Percentiles rank a stretch among this genome's conserved stretches.
Conservation (phyloP, 768 basidiomycete species). For the Lepiota subincarnata region DNA sequence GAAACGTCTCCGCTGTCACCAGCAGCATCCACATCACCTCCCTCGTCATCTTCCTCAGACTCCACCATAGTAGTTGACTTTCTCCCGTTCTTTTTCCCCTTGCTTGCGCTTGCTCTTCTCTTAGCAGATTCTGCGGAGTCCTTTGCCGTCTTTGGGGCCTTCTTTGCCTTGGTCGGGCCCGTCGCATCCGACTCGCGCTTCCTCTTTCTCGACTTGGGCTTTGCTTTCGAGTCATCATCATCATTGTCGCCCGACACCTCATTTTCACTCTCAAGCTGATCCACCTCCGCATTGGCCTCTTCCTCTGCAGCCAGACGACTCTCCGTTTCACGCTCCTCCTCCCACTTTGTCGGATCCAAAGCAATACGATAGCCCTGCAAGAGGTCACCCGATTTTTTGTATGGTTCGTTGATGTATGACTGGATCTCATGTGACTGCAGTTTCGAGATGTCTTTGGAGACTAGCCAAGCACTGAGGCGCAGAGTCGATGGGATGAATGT, state of each 20-base stretch:
- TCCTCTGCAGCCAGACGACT: slow-evolving; percentile 21
- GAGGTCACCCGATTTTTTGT: slow-evolving; percentile 75
- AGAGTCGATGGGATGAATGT: not conserved
- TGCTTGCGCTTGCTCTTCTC: slow-evolving; percentile 31
- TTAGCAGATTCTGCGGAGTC: slow-evolving; percentile 27
- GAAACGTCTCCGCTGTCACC: slow-evolving; percentile 46
- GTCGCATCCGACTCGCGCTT: slow-evolving; percentile 55
- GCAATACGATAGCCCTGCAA: slow-evolving; percentile 71
- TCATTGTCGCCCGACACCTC: slow-evolving; percentile 2
- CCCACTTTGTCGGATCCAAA: slow-evolving; percentile 58
- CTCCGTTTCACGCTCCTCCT: slow-evolving; percentile 26
- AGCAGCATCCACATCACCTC: slow-evolving; percentile 24
- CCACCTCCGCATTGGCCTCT: slow-evolving; percentile 59
- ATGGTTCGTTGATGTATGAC: slow-evolving; percentile 72
- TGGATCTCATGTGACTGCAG: slow-evolving; percentile 80
- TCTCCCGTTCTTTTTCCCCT: slow-evolving; percentile 49
- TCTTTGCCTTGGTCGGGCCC: slow-evolving; percentile 36
- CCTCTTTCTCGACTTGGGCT: slow-evolving; percentile 35
- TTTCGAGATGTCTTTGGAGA: slow-evolving; percentile 75
- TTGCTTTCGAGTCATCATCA: slow-evolving; percentile 31
- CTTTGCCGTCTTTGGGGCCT: slow-evolving; percentile 32
- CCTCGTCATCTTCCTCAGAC: slow-evolving; percentile 61
- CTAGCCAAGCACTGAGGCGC: slow-evolving; percentile 72
- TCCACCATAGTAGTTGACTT: slow-evolving; percentile 59
- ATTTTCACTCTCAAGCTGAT: slow-evolving; percentile 44